Base-by-base conservation (phyloP, 768 basidiomycete genomes). In the Agaricus blazei region DNA sequence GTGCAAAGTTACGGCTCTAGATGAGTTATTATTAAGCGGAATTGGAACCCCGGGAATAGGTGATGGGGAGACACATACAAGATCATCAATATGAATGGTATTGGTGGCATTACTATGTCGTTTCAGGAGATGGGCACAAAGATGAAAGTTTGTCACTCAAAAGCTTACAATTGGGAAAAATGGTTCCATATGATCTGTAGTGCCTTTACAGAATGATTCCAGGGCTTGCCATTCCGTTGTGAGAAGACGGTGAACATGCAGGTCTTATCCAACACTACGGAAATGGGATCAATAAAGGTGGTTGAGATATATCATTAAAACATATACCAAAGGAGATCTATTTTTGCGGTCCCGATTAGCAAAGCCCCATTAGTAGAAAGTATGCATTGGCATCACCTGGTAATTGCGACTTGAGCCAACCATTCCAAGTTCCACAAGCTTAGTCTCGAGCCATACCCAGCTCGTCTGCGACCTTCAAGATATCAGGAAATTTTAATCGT, bases 171-270 rank as follows among this genome's bases (percentile, higher is more conserved):
- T 64, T 88, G 87, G 5, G 89, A 85, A 63, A 92, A 90, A 61
- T 85, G 83, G 59, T 87, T 88, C 91, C 91, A 95, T 48, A 95
- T 88, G 46, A 93, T 89, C 62, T 88, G 83, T 9, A 92, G 75
- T 4, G 88, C 78, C 65, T 93, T 93, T 34, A 93, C 90, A 37
- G 83, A 85, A 65, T 93, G 92, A 48, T 81, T 81, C 78, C 86
- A 90, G 7, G 84, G 78, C 65, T 90, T 84, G 44, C 71, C 84
- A 52, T 90, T 83, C 28, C 85, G 75, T 61, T 82, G 81, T 1
- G 83, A 81, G 68, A 92, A 93, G 1, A 94, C 88, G 4, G 85
- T 87, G 68, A 93, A 95, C 93, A 95, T 96, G 57, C 80, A 82
- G 1, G 83, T 88, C 66, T 91, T 88, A 75, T 96, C 93, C 24